A percentile compares a stretch with the other conserved stretches of the same genome.
Evolutionary conservation across 371 early-diverging fungal genomes (phyloP).

Genomic region (Dichotomocladium elegans): DNA sequence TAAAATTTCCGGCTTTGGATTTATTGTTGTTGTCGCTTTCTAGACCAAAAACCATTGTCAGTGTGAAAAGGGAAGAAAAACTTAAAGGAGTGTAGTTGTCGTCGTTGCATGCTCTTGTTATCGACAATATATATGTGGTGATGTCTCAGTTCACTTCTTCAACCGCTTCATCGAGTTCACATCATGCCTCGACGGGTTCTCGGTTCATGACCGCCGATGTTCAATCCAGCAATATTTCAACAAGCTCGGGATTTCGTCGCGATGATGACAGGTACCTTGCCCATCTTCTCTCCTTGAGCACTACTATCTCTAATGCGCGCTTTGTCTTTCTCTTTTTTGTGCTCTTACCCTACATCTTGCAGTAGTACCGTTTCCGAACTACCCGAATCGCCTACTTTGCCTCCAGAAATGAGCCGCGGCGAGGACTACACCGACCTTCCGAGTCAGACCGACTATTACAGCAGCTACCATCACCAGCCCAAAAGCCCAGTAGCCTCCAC

Average conservation of each 20-base stretch:
- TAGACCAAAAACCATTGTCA: no score
- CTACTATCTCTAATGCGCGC: no score
- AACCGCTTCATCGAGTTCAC: slow-evolving; percentile 6
- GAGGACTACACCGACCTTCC: slow-evolving; percentile 10
- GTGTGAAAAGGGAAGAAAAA: no score
- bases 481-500: not conserved
- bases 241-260: slow-evolving; percentile 1
- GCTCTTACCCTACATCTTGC: not conserved
- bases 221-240: slow-evolving; percentile 2
- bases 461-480: not conserved
- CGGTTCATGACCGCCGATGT: not conserved
- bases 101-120: no score
- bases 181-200: not conserved
- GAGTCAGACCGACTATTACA: not conserved
- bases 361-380: slow-evolving; percentile 15
- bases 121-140: no score
- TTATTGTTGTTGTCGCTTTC: no score
- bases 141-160: slow-evolving; percentile 12
- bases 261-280: slow-evolving; percentile 12
- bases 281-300: not conserved
- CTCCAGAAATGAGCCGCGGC: slow-evolving; percentile 19
- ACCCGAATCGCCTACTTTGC: slow-evolving; percentile 39
- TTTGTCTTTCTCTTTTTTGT: not conserved
- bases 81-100: no score
- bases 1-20: no score